Conservation (phyloP, 768 basidiomycete species). For the Hirschioporus abietinus region DNA sequence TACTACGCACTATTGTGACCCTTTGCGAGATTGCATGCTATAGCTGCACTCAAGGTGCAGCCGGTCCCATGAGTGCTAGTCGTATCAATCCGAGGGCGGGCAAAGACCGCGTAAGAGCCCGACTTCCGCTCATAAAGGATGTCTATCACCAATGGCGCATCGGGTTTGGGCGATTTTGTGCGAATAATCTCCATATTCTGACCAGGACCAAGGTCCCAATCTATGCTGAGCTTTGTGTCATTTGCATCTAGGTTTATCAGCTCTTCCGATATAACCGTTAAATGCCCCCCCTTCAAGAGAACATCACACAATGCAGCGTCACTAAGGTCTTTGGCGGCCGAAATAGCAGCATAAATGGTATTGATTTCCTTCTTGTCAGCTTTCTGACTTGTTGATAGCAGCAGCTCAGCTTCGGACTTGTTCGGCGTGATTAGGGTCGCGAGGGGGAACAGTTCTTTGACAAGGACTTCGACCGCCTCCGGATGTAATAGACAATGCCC, state of each 20-base stretch:
- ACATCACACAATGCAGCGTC: slow-evolving; percentile 49
- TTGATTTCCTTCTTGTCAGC: slow-evolving; percentile 26
- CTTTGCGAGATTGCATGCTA: slow-evolving; percentile 60
- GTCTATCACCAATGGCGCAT: slow-evolving; percentile 50
- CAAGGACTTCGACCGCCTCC: slow-evolving; percentile 57
- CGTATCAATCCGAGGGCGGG: slow-evolving; percentile 57
- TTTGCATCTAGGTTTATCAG: slow-evolving; percentile 28
- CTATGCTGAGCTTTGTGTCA: slow-evolving; percentile 30
- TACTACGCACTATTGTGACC: slow-evolving; percentile 36
- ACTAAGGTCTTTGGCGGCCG: slow-evolving; percentile 45
- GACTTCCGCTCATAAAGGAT: slow-evolving; percentile 41
- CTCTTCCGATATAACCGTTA: slow-evolving; percentile 41
- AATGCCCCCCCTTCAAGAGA: slow-evolving; percentile 84
- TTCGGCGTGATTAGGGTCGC: slow-evolving; percentile 80
- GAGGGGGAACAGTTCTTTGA: slow-evolving; percentile 63
- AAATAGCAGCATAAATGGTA: slow-evolving; percentile 55
- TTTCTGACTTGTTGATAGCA: slow-evolving; percentile 41
- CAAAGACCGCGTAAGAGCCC: slow-evolving; percentile 42
- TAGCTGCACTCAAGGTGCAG: slow-evolving; percentile 83
- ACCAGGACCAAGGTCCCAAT: slow-evolving; percentile 39
- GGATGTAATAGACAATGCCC: slow-evolving; percentile 72
- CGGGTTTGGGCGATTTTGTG: slow-evolving; percentile 16
- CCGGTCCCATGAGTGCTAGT: slow-evolving; percentile 88
- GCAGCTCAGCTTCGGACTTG: slow-evolving; percentile 68
- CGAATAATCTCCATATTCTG: slow-evolving; percentile 63